Percentiles rank a stretch among this genome's conserved stretches.
phyloP scores from a whole-genome alignment of 495 filamentous ascomycete species.

The Lophium mytilinum region DNA sequence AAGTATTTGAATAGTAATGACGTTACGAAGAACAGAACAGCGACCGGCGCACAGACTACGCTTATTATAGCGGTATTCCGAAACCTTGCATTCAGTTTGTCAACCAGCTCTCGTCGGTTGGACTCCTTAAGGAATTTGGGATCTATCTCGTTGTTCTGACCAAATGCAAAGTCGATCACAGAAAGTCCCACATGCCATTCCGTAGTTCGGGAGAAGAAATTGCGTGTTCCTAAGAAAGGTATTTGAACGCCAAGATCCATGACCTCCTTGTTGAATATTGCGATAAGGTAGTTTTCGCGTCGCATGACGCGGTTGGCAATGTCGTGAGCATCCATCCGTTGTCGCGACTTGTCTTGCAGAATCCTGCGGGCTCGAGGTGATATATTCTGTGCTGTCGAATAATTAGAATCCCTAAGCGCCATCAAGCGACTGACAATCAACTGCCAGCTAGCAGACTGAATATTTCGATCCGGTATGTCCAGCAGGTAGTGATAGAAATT shows the following conservation, averaged over 20 bases:
- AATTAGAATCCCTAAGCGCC: slow-evolving; percentile 77
- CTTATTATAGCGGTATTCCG: slow-evolving; percentile 77
- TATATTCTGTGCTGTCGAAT: slow-evolving; percentile 65
- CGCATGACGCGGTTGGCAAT: slow-evolving; percentile 97
- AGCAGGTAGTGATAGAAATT: slow-evolving; percentile 85
- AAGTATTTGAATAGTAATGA: slow-evolving; percentile 90
- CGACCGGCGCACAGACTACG: slow-evolving; percentile 73
- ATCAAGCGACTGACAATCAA: slow-evolving; percentile 85
- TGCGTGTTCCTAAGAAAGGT: slow-evolving; percentile 70
- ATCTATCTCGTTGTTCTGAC: slow-evolving; percentile 65
- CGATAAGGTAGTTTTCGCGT: slow-evolving; percentile 92
- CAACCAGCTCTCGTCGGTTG: slow-evolving; percentile 69
- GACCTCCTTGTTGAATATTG: slow-evolving; percentile 92
- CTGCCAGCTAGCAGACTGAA: slow-evolving; percentile 96
- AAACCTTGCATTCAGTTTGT: slow-evolving; percentile 66
- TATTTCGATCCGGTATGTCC: slow-evolving; percentile 79
- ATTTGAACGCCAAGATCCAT: slow-evolving; percentile 78
- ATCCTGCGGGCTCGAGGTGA: slow-evolving; percentile 55
- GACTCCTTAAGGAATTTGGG: slow-evolving; percentile 75
- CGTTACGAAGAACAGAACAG: slow-evolving; percentile 71
- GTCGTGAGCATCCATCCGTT: slow-evolving; percentile 91
- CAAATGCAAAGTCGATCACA: slow-evolving; percentile 89
- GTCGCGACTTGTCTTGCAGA: slow-evolving; percentile 79
- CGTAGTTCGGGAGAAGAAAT: slow-evolving; percentile 71
- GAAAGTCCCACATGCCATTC: slow-evolving; percentile 85